Percentiles rank a stretch among this genome's conserved stretches.
Evolutionary conservation across 352 stramenopile genomes (phyloP).

Genomic region (Peronospora farinosa): DNA sequence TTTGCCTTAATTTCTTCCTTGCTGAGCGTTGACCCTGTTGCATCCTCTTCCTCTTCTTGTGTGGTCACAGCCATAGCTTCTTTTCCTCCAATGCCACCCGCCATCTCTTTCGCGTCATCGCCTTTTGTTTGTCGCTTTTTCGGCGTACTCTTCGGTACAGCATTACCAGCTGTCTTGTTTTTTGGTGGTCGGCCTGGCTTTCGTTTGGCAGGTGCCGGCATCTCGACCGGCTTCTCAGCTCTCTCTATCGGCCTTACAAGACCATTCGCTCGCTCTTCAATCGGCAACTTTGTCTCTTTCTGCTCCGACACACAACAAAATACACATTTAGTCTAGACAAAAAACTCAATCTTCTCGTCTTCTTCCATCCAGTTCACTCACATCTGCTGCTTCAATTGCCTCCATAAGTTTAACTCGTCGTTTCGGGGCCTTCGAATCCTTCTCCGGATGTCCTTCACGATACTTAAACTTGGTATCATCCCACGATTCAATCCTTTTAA

Average conservation of each 20-base stretch:
- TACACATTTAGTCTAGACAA: not conserved
- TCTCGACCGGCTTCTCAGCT: constrained; percentile 11
- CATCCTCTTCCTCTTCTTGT: constrained; percentile 41
- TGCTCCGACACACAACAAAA: constrained; percentile 18
- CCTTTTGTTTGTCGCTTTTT: constrained; percentile 24
- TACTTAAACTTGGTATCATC: constrained; percentile 70
- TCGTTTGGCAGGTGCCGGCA: constrained; percentile 32
- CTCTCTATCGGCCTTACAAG: constrained; percentile 33
- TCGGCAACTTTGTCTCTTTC: constrained; percentile 53
- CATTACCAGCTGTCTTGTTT: constrained; percentile 21
- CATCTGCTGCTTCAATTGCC: constrained; percentile 65
- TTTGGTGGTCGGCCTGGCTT: constrained; percentile 43
- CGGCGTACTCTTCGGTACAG: constrained; percentile 10
- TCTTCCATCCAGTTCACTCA: constrained; percentile 11
- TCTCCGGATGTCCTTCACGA: constrained; percentile 49
- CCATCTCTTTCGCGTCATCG: constrained; percentile 10
- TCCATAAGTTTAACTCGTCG: constrained; percentile 55
- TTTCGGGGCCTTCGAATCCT: constrained; percentile 71
- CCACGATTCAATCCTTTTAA: constrained; percentile 66
- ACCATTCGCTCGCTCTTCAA: constrained; percentile 50
- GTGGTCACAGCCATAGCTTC: constrained; percentile 5
- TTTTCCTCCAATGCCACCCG: constrained; percentile 16
- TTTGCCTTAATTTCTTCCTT: constrained; percentile 80
- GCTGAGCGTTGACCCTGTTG: constrained; percentile 30
- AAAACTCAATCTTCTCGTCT: not conserved